A percentile compares a stretch with the other conserved stretches of the same genome.
These are phyloP conservation scores for Trichophyton rubrum DNA, from an alignment of 2,329 filamentous ascomycete genomes.

Conservation along the genomic window DNA sequence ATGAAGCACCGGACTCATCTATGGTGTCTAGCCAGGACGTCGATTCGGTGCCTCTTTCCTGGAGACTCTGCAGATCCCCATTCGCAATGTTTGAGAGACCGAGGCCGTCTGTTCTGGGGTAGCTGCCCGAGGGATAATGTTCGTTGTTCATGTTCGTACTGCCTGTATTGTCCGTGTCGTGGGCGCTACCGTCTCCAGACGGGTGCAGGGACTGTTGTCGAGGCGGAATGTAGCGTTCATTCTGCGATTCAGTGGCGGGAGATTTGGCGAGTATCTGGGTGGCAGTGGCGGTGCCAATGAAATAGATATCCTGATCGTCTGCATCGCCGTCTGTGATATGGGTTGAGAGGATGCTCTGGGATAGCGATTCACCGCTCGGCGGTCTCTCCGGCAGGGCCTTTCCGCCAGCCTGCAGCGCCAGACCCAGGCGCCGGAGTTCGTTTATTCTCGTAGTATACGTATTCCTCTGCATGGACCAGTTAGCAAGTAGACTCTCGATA, in stretches of 20 bases:
- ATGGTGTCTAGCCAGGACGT: constrained; percentile 92
- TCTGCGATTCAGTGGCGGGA: constrained; percentile 15
- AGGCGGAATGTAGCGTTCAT: constrained; percentile 22
- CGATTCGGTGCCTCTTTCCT: constrained; percentile 61
- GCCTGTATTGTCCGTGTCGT: no score
- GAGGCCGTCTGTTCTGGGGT: neutral
- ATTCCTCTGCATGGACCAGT: constrained; percentile 46
- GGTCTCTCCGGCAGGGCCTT: constrained; percentile 67
- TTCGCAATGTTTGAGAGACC: constrained; percentile 30
- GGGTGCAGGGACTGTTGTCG: constrained; percentile 29
- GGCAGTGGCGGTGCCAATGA: constrained; percentile 43
- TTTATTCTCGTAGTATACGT: constrained; percentile 86
- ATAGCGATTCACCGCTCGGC: constrained; percentile 47
- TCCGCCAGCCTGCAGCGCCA: constrained; percentile 39
- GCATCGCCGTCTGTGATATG: constrained; percentile 18
- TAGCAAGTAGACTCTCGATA: neutral
- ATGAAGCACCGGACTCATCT: constrained; percentile 75
- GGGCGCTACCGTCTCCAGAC: constrained; percentile 10
- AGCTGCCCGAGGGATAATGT: neutral
- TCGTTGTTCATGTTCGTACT: no score
- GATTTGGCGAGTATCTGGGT: constrained; percentile 39
- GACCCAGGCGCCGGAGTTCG: constrained; percentile 63
- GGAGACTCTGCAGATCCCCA: constrained; percentile 10
- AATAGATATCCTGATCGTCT: constrained; percentile 26
- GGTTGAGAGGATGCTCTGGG: constrained; percentile 12